A percentile compares a stretch with the other conserved stretches of the same genome.
Conservation (phyloP, 805 yeast species). For the Cyberlindnera americana region DNA sequence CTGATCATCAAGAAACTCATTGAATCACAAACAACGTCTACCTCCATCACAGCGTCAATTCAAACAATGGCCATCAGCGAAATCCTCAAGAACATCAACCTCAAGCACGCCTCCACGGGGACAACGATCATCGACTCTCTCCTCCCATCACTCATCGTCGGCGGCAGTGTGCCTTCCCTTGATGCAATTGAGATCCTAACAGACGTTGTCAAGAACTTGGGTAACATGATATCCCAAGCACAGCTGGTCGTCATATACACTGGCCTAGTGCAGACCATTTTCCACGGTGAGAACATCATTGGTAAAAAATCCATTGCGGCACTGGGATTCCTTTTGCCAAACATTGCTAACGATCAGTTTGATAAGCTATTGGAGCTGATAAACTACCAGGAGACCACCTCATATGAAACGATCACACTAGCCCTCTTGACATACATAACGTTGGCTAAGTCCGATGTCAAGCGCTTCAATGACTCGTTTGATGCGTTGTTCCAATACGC, state of each 20-base stretch:
- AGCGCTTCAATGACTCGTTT: slow-evolving; percentile 21
- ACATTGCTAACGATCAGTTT: slow-evolving; percentile 28
- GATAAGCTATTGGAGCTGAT: slow-evolving; percentile 20
- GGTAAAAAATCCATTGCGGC: slow-evolving; percentile 49
- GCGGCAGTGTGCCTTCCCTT: slow-evolving; percentile 34
- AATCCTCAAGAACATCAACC: slow-evolving; percentile 23
- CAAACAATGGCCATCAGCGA: slow-evolving; percentile 28
- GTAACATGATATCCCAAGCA: slow-evolving; percentile 34
- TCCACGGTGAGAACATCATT: slow-evolving; percentile 40
- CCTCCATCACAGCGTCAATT: slow-evolving; percentile 28
- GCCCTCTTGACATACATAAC: slow-evolving; percentile 23
- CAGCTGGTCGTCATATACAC: slow-evolving; percentile 32
- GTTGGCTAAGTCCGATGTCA: slow-evolving; percentile 29
- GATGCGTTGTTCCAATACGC: slow-evolving; percentile 24
- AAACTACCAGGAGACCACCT: slow-evolving; percentile 15
- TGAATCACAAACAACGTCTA: slow-evolving; percentile 18
- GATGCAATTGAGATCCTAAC: slow-evolving; percentile 61
- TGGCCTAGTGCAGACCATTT: slow-evolving; percentile 37
- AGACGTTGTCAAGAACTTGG: slow-evolving; percentile 51
- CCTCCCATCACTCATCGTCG: slow-evolving; percentile 35
- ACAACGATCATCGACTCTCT: slow-evolving; percentile 34
- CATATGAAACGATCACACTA: slow-evolving; percentile 22
- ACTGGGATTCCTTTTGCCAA: slow-evolving; percentile 39
- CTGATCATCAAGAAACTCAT: slow-evolving; percentile 20
- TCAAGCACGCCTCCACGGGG: slow-evolving; percentile 25